Evolutionary conservation across 2,329 filamentous ascomycete species (phyloP).

Genomic region (Chrysoporthe cubensis): DNA sequence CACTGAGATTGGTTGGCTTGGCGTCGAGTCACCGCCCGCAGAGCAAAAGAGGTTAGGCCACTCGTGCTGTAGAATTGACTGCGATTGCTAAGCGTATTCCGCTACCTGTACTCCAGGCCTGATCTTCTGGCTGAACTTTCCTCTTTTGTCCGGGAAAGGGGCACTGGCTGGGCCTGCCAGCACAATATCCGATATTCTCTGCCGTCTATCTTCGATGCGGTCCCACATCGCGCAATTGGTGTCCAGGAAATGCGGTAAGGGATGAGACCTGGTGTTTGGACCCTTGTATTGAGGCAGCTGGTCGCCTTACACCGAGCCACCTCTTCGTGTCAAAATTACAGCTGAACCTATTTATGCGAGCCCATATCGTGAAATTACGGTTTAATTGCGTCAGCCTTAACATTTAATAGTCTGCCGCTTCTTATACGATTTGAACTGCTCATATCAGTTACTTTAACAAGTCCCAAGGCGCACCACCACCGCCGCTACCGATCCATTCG

Average conservation of each 20-base stretch:
- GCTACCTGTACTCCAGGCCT: no score
- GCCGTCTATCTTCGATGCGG: not conserved
- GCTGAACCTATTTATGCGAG: not conserved
- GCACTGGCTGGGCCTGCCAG: not conserved
- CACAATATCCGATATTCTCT: not conserved
- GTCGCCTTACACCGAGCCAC: not conserved
- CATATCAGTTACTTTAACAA: not conserved
- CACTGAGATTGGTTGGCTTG: not conserved
- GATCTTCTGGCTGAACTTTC: no score
- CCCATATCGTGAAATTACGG: not conserved
- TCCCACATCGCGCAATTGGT: not conserved
- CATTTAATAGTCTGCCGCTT: not conserved
- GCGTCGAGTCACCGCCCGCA: not conserved
- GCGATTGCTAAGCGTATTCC: not conserved
- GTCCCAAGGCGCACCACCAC: not conserved
- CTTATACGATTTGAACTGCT: not conserved
- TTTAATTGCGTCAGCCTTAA: not conserved
- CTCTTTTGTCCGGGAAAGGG: no score
- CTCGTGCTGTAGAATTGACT: not conserved
- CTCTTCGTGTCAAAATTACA: no score
- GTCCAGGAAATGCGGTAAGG: not conserved
- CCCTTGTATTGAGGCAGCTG: not conserved
- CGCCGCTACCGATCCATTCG: not conserved
- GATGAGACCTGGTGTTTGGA: not conserved
- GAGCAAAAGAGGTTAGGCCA: not conserved